A percentile compares a stretch with the other conserved stretches of the same genome.
Conservation (phyloP, 352 stramenopile genomes). For the Phytophthora tentaculata region DNA sequence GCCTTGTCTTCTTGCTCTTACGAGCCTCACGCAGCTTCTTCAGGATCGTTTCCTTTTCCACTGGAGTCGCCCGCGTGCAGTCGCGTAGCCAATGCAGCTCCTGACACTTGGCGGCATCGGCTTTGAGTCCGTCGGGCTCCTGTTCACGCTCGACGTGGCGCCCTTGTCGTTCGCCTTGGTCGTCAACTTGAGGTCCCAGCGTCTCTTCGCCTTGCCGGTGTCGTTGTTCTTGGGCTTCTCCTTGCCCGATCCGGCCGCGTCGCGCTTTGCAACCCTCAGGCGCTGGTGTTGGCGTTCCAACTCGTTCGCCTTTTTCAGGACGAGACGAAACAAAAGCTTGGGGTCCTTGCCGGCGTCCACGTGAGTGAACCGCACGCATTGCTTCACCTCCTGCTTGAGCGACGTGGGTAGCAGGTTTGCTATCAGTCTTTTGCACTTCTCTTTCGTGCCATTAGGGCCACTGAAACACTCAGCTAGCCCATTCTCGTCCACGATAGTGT, state of each 20-base stretch:
- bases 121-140: too few relatives aligned
- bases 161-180: background rate
- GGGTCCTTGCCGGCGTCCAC: background rate
- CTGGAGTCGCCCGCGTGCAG: background rate
- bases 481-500: too few relatives aligned
- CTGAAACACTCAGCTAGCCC: too few relatives aligned
- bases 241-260: background rate
- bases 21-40: slow-evolving; percentile 2
- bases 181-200: background rate
- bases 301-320: slow-evolving; percentile 11
- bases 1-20: background rate
- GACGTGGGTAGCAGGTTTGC: too few relatives aligned
- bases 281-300: background rate
- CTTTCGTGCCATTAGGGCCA: too few relatives aligned
- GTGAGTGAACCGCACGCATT: background rate
- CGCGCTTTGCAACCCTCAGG: background rate
- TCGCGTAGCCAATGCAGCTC: slow-evolving; percentile 6
- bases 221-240: background rate
- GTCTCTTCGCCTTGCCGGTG: background rate
- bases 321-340: background rate
- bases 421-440: too few relatives aligned
- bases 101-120: slow-evolving; percentile 3
- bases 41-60: background rate
- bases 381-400: background rate
- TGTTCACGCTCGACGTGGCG: too few relatives aligned